These are phyloP conservation scores for Neonectria neomacrospora DNA, from an alignment of 2,329 filamentous ascomycete species.

Conservation along the genomic window DNA sequence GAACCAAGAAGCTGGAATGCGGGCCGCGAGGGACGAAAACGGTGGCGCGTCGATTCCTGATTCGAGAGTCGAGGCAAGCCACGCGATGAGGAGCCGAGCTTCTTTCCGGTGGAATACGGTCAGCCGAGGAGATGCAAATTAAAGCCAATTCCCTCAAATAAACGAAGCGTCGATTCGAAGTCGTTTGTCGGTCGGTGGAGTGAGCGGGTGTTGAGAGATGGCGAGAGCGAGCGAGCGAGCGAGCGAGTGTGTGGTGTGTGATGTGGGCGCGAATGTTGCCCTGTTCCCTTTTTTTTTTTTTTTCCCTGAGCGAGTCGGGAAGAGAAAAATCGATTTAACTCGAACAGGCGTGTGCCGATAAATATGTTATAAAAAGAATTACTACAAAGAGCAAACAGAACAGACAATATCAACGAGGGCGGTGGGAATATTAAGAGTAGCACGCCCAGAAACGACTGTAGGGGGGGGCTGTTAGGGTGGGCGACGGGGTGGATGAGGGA, in stretches of 20 bases:
- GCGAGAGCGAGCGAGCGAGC: slow-evolving; percentile 5
- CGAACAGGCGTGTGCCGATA: neutral
- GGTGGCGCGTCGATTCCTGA: slow-evolving; percentile 7
- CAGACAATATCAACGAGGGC: slow-evolving; percentile 24
- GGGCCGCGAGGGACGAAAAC: slow-evolving; percentile 22
- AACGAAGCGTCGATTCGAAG: slow-evolving; percentile 4
- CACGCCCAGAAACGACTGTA: slow-evolving; percentile 35
- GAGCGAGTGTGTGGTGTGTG: slow-evolving; percentile 2
- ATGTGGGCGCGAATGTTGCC: neutral
- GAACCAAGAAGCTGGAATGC: slow-evolving; percentile 34
- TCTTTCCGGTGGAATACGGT: slow-evolving; percentile 3
- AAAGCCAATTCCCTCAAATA: neutral
- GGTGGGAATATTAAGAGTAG: slow-evolving; percentile 36
- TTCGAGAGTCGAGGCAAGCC: slow-evolving; percentile 10
- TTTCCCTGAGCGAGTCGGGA: slow-evolving; percentile 6
- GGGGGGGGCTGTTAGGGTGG: slow-evolving; percentile 15
- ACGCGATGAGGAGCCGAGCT: slow-evolving; percentile 6
- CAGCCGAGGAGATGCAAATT: neutral
- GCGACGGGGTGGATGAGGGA: slow-evolving; percentile 12
- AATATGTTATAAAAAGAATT: slow-evolving; percentile 7
- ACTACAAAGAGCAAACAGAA: slow-evolving; percentile 24
- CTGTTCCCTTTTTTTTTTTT: slow-evolving; percentile 1
- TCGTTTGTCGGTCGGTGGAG: slow-evolving; percentile 5
- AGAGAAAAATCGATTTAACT: neutral
- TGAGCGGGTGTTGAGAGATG: slow-evolving; percentile 6